A percentile compares a stretch with the other conserved stretches of the same genome.
Conservation (phyloP, 805 yeast genomes). For the Candida oleophila region DNA sequence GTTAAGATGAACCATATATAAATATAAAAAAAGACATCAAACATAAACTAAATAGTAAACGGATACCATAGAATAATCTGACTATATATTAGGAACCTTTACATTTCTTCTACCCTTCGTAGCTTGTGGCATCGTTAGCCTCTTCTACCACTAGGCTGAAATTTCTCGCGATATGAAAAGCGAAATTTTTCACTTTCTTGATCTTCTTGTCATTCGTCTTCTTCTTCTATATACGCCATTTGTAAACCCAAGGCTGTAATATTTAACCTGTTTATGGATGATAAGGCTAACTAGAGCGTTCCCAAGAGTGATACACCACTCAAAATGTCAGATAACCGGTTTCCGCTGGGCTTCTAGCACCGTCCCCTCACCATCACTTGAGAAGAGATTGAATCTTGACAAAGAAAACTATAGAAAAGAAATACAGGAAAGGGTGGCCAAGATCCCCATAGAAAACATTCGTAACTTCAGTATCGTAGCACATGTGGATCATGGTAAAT, state of each 20-base stretch:
- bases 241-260: no score
- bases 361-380: conserved; percentile 6
- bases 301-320: not conserved
- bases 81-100: no score
- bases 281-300: not conserved
- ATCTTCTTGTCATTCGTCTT: not conserved
- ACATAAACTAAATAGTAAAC: no score
- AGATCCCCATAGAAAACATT: conserved; percentile 79
- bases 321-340: not conserved
- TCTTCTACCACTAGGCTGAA: not conserved
- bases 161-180: no score
- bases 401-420: conserved; percentile 30
- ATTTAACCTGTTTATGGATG: not conserved
- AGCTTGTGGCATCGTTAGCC: no score
- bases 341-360: not conserved
- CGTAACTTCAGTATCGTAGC: conserved; percentile 94
- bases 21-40: no score
- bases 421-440: conserved; percentile 59
- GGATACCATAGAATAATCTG: no score
- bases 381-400: conserved; percentile 27
- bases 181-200: no score
- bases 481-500: conserved; percentile 89
- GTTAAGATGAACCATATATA: not conserved
- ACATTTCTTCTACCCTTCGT: no score
- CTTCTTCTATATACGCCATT: no score